A percentile compares a stretch with the other conserved stretches of the same genome.
Conservation (phyloP, 1,284 basidiomycete species). For the Fomitopsis betulina region DNA sequence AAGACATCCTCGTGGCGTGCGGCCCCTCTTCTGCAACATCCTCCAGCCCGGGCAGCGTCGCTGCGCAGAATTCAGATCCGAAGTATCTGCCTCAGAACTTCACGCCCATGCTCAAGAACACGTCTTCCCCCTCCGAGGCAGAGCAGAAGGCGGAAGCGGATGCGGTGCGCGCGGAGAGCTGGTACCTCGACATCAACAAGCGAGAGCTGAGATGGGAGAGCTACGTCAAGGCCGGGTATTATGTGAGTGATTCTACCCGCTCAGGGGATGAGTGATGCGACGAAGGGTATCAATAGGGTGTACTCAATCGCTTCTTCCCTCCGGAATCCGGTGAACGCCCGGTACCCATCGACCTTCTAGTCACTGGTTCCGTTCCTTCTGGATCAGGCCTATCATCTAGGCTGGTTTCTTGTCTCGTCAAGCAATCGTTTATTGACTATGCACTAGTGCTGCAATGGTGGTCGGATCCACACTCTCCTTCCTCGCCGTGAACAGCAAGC, state of each 20-base stretch:
- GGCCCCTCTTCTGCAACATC: slow-evolving; percentile 38
- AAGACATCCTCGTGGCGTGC: slow-evolving; percentile 82
- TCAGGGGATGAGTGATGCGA: neutral
- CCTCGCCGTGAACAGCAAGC: slow-evolving; percentile 69
- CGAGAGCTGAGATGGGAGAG: slow-evolving; percentile 77
- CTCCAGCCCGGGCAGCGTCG: slow-evolving; percentile 34
- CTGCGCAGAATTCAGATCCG: slow-evolving; percentile 61
- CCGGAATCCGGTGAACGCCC: slow-evolving; percentile 31
- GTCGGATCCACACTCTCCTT: slow-evolving; percentile 80
- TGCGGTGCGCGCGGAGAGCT: slow-evolving; percentile 44
- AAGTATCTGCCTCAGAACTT: slow-evolving; percentile 59
- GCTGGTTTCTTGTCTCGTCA: slow-evolving; percentile 2
- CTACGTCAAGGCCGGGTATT: slow-evolving; percentile 82
- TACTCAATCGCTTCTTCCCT: slow-evolving; percentile 62
- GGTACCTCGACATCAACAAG: slow-evolving; percentile 73
- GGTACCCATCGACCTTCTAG: slow-evolving; percentile 61
- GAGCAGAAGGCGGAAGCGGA: slow-evolving; percentile 28
- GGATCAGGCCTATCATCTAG: slow-evolving; percentile 75
- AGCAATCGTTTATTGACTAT: neutral
- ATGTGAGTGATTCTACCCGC: slow-evolving; percentile 37
- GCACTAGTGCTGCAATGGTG: slow-evolving; percentile 72
- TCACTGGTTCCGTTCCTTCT: slow-evolving; percentile 76
- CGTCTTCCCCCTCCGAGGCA: slow-evolving; percentile 17
- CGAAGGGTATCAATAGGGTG: slow-evolving; percentile 44
- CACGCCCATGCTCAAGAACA: slow-evolving; percentile 37